A percentile compares a stretch with the other conserved stretches of the same genome.
Evolutionary conservation across 345 rosid genomes (phyloP).

Genomic region (Gynandropsis gynandra): DNA sequence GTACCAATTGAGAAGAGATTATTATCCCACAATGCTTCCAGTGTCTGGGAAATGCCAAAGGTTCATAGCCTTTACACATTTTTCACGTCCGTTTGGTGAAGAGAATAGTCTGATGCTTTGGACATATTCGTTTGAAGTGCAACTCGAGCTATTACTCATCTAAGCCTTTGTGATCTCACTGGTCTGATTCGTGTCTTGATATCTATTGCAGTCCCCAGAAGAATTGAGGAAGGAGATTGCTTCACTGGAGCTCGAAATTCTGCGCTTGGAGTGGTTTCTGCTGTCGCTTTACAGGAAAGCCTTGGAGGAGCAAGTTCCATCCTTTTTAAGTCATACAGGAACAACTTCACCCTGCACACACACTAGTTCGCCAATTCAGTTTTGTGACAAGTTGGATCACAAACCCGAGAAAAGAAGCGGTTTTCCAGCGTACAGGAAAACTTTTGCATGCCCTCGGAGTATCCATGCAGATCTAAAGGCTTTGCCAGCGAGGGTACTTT

Average conservation of each 20-base stretch:
- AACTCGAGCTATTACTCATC: background rate
- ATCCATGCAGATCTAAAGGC: slow-evolving; percentile 35
- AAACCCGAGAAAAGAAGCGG: slow-evolving; percentile 21
- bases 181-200: background rate
- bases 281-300: slow-evolving; percentile 73
- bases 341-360: slow-evolving; percentile 17
- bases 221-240: slow-evolving; percentile 68
- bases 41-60: slow-evolving; percentile 22
- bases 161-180: no score
- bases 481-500: slow-evolving; percentile 37
- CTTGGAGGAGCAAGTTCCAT: slow-evolving; percentile 42
- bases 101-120: no score
- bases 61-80: slow-evolving; percentile 19
- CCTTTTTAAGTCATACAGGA: slow-evolving; percentile 19
- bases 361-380: slow-evolving; percentile 19
- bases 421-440: slow-evolving; percentile 36
- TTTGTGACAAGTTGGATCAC: slow-evolving; percentile 27
- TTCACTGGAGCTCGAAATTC: slow-evolving; percentile 59
- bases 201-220: slow-evolving; percentile 44
- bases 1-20: slow-evolving; percentile 24
- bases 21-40: slow-evolving; percentile 18
- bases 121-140: background rate
- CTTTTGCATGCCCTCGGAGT: slow-evolving; percentile 32
- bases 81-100: no score
- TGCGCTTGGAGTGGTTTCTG: slow-evolving; percentile 52